A percentile compares a stretch with the other conserved stretches of the same genome.
These are phyloP conservation scores for Melanopsichium pennsylvanicum DNA, from an alignment of 1,284 basidiomycete species.

Conservation along the genomic window DNA sequence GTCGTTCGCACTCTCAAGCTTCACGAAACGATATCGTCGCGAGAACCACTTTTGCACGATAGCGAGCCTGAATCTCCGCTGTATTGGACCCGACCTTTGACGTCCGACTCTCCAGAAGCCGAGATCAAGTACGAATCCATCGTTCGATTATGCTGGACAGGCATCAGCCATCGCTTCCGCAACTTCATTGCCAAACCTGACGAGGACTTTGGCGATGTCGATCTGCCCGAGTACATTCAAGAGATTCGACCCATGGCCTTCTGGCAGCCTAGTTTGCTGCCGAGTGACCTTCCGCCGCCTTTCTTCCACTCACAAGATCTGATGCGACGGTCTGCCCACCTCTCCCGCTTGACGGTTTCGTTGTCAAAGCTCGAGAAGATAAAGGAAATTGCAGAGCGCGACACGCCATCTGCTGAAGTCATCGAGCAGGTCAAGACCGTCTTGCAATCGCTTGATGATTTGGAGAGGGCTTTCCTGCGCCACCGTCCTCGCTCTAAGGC, in stretches of 20 bases:
- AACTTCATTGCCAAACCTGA: constrained; percentile 43
- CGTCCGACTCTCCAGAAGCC: constrained; percentile 32
- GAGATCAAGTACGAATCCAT: constrained; percentile 52
- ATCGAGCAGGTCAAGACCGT: constrained; percentile 13
- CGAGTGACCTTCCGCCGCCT: constrained; percentile 25
- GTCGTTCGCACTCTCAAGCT: constrained; percentile 29
- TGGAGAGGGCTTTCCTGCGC: constrained; percentile 35
- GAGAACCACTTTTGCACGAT: constrained; percentile 32
- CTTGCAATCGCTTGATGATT: constrained; percentile 18
- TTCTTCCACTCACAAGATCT: constrained; percentile 50
- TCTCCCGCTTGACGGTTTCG: constrained; percentile 22
- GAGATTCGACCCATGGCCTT: constrained; percentile 43
- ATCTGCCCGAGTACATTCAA: constrained; percentile 33
- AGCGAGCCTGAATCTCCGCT: constrained; percentile 39
- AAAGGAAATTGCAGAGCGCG: constrained; percentile 6
- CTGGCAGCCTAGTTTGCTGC: constrained; percentile 44
- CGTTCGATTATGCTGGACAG: constrained; percentile 43
- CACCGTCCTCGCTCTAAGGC: constrained; percentile 29
- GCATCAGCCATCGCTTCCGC: constrained; percentile 41
- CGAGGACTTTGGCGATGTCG: constrained; percentile 22
- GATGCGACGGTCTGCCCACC: constrained; percentile 34
- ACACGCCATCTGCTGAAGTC: constrained; percentile 12
- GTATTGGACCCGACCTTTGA: constrained; percentile 40
- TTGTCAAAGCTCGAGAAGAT: constrained; percentile 25
- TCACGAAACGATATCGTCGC: constrained; percentile 19